phyloP scores from a whole-genome alignment of 176 grass and related monocot species.

The Tillandsia leiboldiana region DNA sequence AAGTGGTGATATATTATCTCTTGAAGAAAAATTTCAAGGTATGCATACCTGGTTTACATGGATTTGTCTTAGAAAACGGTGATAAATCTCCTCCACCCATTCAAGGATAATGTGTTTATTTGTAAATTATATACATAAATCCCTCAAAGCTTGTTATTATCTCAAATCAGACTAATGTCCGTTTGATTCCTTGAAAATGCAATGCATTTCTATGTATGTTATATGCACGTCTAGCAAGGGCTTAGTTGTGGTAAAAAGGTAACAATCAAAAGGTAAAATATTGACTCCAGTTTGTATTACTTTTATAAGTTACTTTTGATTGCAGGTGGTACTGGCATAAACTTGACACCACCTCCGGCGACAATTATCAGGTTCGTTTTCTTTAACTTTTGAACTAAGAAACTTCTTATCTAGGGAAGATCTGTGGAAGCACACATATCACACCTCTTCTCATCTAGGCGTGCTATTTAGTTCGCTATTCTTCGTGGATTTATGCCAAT shows the following conservation, averaged over 20 bases:
- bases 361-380: constrained; percentile 60
- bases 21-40: constrained; percentile 99
- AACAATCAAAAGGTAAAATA: neutral
- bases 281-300: neutral
- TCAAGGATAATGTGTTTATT: too few relatives aligned
- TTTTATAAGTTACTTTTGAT: constrained; percentile 12
- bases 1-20: constrained; percentile 86
- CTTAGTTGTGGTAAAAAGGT: neutral
- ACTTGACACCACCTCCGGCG: constrained; percentile 84
- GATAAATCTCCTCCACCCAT: too few relatives aligned
- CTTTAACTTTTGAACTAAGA: neutral
- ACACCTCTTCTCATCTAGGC: neutral
- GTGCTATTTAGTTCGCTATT: neutral
- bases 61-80: neutral
- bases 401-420: neutral
- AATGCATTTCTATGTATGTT: too few relatives aligned
- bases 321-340: constrained; percentile 92
- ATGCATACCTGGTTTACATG: neutral
- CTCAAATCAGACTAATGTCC: too few relatives aligned
- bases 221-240: neutral
- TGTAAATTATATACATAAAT: too few relatives aligned
- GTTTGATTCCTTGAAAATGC: too few relatives aligned
- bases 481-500: neutral
- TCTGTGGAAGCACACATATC: neutral
- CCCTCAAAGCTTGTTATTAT: too few relatives aligned